phyloP scores from a whole-genome alignment of 73 alveolate genomes.

The Blepharisma japonicum region DNA sequence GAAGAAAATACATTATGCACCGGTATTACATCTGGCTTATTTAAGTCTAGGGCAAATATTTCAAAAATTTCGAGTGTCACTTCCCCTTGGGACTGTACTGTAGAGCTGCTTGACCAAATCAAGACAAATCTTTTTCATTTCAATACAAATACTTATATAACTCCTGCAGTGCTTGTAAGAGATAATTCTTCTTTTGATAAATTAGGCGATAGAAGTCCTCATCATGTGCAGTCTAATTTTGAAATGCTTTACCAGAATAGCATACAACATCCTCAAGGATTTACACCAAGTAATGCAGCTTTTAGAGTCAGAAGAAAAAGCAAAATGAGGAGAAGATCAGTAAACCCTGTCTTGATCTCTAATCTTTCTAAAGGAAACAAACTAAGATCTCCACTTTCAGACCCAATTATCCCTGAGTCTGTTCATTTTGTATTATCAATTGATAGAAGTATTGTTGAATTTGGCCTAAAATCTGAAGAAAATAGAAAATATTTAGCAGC shows the following conservation, averaged over 20 bases:
- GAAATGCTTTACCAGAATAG: background rate
- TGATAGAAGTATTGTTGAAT: background rate
- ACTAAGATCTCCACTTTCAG: background rate
- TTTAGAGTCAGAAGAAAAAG: no score
- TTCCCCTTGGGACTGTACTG: background rate
- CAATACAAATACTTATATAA: background rate
- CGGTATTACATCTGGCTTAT: background rate
- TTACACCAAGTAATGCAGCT: background rate
- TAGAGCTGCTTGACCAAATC: background rate
- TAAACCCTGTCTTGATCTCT: background rate
- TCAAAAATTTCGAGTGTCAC: background rate
- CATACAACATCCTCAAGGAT: background rate
- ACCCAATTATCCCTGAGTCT: background rate
- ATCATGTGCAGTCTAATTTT: background rate
- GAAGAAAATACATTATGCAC: background rate
- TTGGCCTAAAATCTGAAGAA: background rate
- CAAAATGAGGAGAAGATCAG: background rate
- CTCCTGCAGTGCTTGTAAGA: background rate
- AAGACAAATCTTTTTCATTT: background rate
- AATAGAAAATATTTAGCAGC: background rate
- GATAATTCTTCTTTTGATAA: background rate
- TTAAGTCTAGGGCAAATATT: background rate
- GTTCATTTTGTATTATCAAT: background rate
- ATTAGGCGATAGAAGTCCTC: background rate
- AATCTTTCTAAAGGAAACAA: background rate